These are phyloP conservation scores for Grosmannia huntii DNA, from an alignment of 2,329 filamentous ascomycete genomes.

Conservation along the genomic window DNA sequence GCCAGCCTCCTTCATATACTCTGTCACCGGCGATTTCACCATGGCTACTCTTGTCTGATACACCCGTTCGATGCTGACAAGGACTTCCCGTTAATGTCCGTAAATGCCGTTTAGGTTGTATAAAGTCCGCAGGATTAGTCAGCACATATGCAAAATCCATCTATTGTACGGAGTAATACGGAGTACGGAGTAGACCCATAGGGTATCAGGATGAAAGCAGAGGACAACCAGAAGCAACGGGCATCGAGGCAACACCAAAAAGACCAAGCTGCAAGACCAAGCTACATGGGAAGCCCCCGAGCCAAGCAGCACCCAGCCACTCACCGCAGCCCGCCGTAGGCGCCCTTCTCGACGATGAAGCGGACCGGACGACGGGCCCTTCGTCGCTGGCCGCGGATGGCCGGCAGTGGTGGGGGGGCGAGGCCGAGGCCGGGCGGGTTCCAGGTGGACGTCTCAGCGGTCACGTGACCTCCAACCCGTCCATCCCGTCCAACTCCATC, in stretches of 20 bases:
- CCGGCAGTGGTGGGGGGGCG: not conserved
- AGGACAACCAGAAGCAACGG: not conserved
- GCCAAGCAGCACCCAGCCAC: not conserved
- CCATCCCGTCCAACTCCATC: too few species aligned
- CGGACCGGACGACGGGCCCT: conserved; percentile 8
- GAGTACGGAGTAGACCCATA: not conserved
- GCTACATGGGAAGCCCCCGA: too few species aligned
- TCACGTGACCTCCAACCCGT: too few species aligned
- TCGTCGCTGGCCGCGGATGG: conserved; percentile 9
- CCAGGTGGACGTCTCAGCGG: not conserved
- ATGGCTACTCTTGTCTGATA: too few species aligned
- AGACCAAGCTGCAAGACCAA: not conserved
- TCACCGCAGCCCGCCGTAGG: conserved; percentile 9
- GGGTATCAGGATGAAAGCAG: not conserved
- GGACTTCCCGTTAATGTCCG: too few species aligned
- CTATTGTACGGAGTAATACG: not conserved
- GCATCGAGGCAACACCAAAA: not conserved
- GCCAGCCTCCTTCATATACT: not conserved
- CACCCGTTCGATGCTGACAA: too few species aligned
- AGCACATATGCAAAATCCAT: too few species aligned
- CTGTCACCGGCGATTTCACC: not conserved
- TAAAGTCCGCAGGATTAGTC: too few species aligned
- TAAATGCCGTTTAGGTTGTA: too few species aligned
- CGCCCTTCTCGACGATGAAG: conserved; percentile 12
- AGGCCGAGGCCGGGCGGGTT: not conserved